Percentiles rank a stretch among this genome's conserved stretches.
Evolutionary conservation across 495 filamentous ascomycete genomes (phyloP).

Genomic region (Chaetomium tenue): DNA sequence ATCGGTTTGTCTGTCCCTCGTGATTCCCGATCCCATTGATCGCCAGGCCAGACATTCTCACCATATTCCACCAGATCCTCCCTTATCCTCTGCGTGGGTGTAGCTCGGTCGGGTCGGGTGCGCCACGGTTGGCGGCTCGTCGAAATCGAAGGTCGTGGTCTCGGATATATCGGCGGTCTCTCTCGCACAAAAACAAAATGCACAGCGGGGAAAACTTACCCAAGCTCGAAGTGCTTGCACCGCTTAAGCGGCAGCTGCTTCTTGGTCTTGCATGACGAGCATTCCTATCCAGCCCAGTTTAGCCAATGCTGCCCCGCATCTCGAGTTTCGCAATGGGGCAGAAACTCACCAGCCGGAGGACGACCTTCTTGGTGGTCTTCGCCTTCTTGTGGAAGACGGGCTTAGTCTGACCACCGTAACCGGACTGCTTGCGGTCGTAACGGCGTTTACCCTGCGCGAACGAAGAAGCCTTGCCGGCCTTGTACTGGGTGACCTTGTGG

Average conservation of each 20-base stretch:
- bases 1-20: background rate
- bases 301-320: conserved; percentile 21
- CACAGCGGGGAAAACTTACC: conserved; percentile 59
- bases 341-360: conserved; percentile 68
- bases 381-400: conserved; percentile 99
- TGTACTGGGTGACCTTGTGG: conserved; percentile 97
- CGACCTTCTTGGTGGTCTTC: conserved; percentile 99
- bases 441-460: conserved; percentile 99
- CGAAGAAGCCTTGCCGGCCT: conserved; percentile 77
- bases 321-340: conserved; percentile 9
- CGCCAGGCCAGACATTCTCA: background rate
- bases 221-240: conserved; percentile 99
- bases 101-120: background rate
- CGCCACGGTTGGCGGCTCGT: background rate
- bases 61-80: background rate
- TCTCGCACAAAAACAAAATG: conserved; percentile 15
- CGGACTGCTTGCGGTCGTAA: conserved; percentile 99
- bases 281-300: conserved; percentile 65
- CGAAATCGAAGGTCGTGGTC: background rate
- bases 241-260: conserved; percentile 95
- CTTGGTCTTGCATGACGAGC: conserved; percentile 96
- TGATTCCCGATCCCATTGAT: too few species aligned
- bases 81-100: background rate
- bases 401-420: conserved; percentile 99
- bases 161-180: conserved; percentile 20